A percentile compares a stretch with the other conserved stretches of the same genome.
These are phyloP conservation scores for Candida dajiaensis DNA, from an alignment of 805 yeast genomes.

Conservation along the genomic window DNA sequence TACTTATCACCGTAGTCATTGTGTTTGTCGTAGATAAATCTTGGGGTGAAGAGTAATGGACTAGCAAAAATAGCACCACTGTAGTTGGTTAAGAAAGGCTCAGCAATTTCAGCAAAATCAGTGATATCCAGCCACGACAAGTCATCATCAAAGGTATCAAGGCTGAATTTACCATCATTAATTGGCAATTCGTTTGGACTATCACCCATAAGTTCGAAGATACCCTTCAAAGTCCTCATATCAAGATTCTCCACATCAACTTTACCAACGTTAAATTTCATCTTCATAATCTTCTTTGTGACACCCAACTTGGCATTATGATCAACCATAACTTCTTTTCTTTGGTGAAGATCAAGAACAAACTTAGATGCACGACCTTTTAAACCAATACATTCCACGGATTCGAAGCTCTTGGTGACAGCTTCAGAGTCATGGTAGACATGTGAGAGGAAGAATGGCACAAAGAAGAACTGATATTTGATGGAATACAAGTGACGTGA, in stretches of 20 bases:
- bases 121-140: conserved; percentile 53
- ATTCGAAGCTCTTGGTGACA: conserved; percentile 34
- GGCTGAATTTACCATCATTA: conserved; percentile 13
- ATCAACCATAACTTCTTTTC: conserved; percentile 41
- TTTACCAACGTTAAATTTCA: conserved; percentile 65
- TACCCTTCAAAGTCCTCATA: conserved; percentile 48
- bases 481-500: conserved; percentile 71
- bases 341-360: conserved; percentile 61
- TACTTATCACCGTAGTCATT: conserved; percentile 42
- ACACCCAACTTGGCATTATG: conserved; percentile 41
- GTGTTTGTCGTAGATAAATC: conserved; percentile 63
- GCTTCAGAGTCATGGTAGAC: conserved; percentile 48
- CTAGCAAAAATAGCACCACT: conserved; percentile 40
- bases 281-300: conserved; percentile 42
- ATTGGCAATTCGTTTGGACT: conserved; percentile 6
- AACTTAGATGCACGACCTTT: conserved; percentile 54
- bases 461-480: conserved; percentile 68
- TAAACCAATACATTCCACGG: conserved; percentile 54
- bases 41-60: conserved; percentile 65
- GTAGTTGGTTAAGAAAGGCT: conserved; percentile 31
- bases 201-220: conserved; percentile 25
- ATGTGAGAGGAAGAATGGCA: conserved; percentile 73
- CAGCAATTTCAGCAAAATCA: conserved; percentile 56
- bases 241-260: conserved; percentile 51
- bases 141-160: conserved; percentile 47